Evolutionary conservation across 1,139 yeast species (phyloP).

Genomic region (Taphrina sp.): DNA sequence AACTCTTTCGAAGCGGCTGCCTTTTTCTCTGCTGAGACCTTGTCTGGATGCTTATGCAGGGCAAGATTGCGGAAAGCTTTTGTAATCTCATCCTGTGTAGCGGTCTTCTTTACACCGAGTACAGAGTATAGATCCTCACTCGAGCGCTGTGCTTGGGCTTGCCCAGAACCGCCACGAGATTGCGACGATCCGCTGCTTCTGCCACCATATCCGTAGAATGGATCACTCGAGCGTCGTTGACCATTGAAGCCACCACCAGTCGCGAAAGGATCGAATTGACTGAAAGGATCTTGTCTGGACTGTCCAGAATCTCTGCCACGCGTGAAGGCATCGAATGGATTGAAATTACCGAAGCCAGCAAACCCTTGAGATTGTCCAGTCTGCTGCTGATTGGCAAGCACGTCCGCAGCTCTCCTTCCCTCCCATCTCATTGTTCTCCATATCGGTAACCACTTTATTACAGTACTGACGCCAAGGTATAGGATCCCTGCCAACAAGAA

Average conservation of each 20-base stretch:
- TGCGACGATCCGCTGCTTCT: not conserved
- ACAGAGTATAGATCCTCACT: conserved; percentile 62
- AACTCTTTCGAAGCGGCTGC: conserved; percentile 53
- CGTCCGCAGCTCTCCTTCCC: conserved; percentile 23
- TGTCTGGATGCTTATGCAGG: conserved; percentile 76
- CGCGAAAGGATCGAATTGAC: conserved; percentile 14
- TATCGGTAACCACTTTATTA: conserved; percentile 15
- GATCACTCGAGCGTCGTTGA: conserved; percentile 16
- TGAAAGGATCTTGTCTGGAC: conserved; percentile 2
- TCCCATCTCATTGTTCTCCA: conserved; percentile 27
- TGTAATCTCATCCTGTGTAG: conserved; percentile 58
- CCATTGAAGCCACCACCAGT: conserved; percentile 18
- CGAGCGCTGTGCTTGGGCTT: conserved; percentile 6
- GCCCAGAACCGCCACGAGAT: not conserved
- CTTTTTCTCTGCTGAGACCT: conserved; percentile 50
- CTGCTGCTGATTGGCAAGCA: conserved; percentile 17
- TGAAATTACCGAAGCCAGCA: conserved; percentile 19
- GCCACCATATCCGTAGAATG: conserved; percentile 25
- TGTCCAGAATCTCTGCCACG: not conserved
- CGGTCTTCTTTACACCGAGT: conserved; percentile 67
- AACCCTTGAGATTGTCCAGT: not conserved
- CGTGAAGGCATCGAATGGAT: conserved; percentile 18
- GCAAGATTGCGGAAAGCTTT: conserved; percentile 71
- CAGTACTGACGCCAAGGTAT: conserved; percentile 15
- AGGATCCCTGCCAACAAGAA: conserved; percentile 6